phyloP scores from a whole-genome alignment of 2,329 filamentous ascomycete species.

The Dothideomycetes sp. region DNA sequence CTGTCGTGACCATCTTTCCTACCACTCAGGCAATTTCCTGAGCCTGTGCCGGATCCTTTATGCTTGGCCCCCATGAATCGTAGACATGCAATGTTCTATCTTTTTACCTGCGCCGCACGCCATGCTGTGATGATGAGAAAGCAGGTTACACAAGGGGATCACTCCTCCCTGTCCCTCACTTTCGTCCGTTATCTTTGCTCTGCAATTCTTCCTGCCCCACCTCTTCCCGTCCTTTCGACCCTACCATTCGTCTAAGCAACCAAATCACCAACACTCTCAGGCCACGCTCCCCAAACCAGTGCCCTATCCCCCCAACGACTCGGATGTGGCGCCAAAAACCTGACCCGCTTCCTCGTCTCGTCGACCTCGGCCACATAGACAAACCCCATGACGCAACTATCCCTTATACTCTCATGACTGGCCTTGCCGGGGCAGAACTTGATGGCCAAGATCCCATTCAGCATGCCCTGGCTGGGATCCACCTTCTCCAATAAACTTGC shows the following conservation, averaged over 20 bases:
- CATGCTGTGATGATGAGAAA: conserved; percentile 2
- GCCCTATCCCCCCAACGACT: conserved; percentile 70
- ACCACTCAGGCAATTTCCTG: no score
- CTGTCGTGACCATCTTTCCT: no score
- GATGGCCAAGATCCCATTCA: conserved; percentile 75
- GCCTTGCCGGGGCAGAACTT: conserved; percentile 61
- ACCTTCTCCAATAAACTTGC: conserved; percentile 35
- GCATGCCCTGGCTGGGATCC: conserved; percentile 54
- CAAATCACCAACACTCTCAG: conserved; percentile 70
- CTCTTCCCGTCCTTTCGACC: not conserved
- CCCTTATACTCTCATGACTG: conserved; percentile 59
- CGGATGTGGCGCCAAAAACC: conserved; percentile 72
- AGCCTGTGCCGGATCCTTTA: no score
- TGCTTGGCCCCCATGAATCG: no score
- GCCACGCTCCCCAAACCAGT: conserved; percentile 76
- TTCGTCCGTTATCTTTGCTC: no score
- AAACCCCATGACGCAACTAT: conserved; percentile 81
- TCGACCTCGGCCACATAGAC: conserved; percentile 89
- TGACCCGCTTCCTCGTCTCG: conserved; percentile 67
- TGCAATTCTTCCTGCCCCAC: no score
- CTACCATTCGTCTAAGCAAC: conserved; percentile 39
- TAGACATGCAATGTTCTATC: no score
- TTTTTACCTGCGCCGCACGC: conserved; percentile 3
- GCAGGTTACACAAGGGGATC: no score
- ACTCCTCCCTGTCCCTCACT: no score